These are phyloP conservation scores for Citrus mangshanensis DNA, from an alignment of 345 rosid genomes.

Conservation along the genomic window DNA sequence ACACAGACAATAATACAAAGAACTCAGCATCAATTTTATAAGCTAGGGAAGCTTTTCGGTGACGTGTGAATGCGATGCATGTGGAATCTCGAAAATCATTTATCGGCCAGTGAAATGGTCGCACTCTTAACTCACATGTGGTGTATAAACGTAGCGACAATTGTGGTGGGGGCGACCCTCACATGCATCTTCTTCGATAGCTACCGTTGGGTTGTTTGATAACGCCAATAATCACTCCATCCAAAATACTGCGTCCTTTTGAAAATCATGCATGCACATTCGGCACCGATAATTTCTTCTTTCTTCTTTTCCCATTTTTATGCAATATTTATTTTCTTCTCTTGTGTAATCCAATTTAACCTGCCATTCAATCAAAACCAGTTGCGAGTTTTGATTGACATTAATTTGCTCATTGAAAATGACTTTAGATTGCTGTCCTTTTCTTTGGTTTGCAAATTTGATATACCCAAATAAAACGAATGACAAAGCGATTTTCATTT, in stretches of 20 bases:
- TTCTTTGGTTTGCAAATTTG: background rate
- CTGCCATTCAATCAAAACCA: background rate
- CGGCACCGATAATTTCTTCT: background rate
- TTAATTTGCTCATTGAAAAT: background rate
- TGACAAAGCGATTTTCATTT: too few relatives aligned
- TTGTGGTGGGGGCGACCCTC: slow-evolving; percentile 2
- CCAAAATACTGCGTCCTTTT: background rate
- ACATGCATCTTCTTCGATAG: slow-evolving; percentile 10
- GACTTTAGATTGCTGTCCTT: background rate
- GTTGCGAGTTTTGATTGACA: background rate
- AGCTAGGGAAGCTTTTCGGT: too few relatives aligned
- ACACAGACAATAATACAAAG: background rate
- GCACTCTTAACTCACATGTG: slow-evolving; percentile 8
- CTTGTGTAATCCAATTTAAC: background rate
- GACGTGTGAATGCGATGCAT: too few relatives aligned
- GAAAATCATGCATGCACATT: background rate
- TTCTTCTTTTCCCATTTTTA: too few relatives aligned
- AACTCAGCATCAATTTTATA: background rate
- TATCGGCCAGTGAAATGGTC: background rate
- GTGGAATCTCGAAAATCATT: slow-evolving; percentile 4
- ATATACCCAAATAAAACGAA: too few relatives aligned
- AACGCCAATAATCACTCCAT: background rate
- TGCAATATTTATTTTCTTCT: background rate
- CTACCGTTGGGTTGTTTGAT: background rate
- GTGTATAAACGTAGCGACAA: slow-evolving; percentile 15